These are phyloP conservation scores for Aspergillus aculeatus DNA, from an alignment of 2,329 filamentous ascomycete species.

Conservation along the genomic window DNA sequence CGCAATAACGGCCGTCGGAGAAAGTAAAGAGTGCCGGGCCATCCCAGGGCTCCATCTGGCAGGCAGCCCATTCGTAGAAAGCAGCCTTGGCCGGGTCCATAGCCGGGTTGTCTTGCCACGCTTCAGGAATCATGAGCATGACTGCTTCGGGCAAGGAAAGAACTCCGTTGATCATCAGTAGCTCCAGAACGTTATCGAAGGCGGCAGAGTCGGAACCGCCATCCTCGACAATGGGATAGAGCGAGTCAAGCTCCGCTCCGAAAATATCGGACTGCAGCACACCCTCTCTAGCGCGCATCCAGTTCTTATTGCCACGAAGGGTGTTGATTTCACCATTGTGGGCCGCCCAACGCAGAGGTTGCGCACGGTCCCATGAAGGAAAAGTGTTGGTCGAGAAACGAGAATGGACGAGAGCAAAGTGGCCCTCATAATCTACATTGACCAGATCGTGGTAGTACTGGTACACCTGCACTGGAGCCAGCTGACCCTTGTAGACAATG, in stretches of 20 bases:
- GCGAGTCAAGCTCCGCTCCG: slow-evolving; percentile 81
- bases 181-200: slow-evolving; percentile 93
- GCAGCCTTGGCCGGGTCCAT: slow-evolving; percentile 96
- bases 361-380: slow-evolving; percentile 95
- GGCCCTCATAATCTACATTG: slow-evolving; percentile 93
- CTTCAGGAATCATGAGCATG: slow-evolving; percentile 98
- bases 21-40: slow-evolving; percentile 96
- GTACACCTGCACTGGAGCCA: slow-evolving; percentile 92
- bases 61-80: slow-evolving; percentile 98
- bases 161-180: slow-evolving; percentile 92
- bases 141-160: slow-evolving; percentile 92
- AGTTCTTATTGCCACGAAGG: slow-evolving; percentile 96
- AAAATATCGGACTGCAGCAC: slow-evolving; percentile 91
- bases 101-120: slow-evolving; percentile 88
- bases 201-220: slow-evolving; percentile 95
- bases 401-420: slow-evolving; percentile 95
- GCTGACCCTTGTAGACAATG: slow-evolving; percentile 97
- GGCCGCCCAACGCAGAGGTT: slow-evolving; percentile 92
- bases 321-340: slow-evolving; percentile 99
- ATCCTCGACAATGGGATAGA: slow-evolving; percentile 95
- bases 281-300: slow-evolving; percentile 97
- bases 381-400: slow-evolving; percentile 99
- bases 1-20: slow-evolving; percentile 92
- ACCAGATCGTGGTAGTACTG: slow-evolving; percentile 97
- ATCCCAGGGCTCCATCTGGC: slow-evolving; percentile 99